Conservation (phyloP, 2,329 filamentous ascomycete species). For the Pezicula carpinea region DNA sequence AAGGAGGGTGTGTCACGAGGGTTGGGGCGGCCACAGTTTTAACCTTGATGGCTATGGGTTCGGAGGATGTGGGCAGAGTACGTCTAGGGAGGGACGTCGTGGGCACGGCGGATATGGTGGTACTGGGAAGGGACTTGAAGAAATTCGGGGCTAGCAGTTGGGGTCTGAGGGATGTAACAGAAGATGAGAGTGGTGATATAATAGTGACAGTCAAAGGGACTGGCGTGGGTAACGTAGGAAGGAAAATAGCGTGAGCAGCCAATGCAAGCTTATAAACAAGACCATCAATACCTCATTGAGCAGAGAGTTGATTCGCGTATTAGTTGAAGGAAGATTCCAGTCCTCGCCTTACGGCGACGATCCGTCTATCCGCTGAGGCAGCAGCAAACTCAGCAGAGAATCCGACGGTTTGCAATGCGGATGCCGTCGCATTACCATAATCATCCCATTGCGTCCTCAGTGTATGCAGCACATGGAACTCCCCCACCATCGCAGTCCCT, state of each 20-base stretch:
- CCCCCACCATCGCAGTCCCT: conserved; percentile 25
- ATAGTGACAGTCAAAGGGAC: conserved; percentile 87
- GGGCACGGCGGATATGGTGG: conserved; percentile 74
- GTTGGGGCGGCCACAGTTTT: conserved; percentile 71
- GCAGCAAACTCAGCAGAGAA: conserved; percentile 24
- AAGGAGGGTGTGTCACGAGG: conserved; percentile 75
- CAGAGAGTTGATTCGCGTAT: conserved; percentile 3
- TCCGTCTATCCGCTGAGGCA: conserved; percentile 18
- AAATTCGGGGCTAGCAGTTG: conserved; percentile 88
- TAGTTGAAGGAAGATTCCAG: conserved; percentile 12
- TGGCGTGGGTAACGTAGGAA: conserved; percentile 90
- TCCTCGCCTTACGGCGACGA: conserved; percentile 20
- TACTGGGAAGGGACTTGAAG: conserved; percentile 76
- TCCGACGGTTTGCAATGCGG: conserved; percentile 24
- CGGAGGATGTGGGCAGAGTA: conserved; percentile 87
- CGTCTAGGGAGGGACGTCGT: conserved; percentile 77
- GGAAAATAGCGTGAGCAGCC: conserved; percentile 65
- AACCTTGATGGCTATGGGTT: conserved; percentile 95
- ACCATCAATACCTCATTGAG: neutral
- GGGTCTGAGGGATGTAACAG: conserved; percentile 75
- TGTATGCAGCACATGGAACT: conserved; percentile 28
- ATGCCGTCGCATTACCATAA: conserved; percentile 23
- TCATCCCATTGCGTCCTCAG: conserved; percentile 25
- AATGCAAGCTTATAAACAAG: neutral
- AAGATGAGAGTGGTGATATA: conserved; percentile 61